Evolutionary conservation across 1,139 yeast species (phyloP).

Genomic region (Magnusiomyces suaveolens): DNA sequence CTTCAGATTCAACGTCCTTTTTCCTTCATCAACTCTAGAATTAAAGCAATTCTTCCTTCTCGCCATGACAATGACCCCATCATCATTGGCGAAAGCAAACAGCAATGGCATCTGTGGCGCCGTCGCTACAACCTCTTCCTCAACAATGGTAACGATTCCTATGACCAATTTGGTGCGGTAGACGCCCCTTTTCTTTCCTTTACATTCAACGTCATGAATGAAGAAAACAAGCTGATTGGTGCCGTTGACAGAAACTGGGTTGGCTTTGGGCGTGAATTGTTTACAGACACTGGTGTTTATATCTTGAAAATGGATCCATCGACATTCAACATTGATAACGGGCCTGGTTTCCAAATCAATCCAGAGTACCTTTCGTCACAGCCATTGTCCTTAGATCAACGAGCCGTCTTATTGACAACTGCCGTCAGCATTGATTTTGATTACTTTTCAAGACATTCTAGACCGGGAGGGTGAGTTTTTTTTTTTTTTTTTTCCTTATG

Average conservation of each 20-base stretch:
- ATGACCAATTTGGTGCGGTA: conserved; percentile 68
- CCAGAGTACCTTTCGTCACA: conserved; percentile 30
- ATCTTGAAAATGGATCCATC: conserved; percentile 73
- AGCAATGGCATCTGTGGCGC: conserved; percentile 93
- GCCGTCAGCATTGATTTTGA: conserved; percentile 92
- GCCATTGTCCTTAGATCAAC: conserved; percentile 58
- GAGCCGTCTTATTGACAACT: conserved; percentile 76
- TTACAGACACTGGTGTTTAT: conserved; percentile 92
- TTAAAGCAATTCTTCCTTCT: conserved; percentile 57
- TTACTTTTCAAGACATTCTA: conserved; percentile 81
- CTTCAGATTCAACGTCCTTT: conserved; percentile 51
- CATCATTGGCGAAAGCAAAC: conserved; percentile 73
- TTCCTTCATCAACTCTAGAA: conserved; percentile 79
- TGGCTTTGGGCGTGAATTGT: conserved; percentile 82
- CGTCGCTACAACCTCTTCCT: conserved; percentile 68
- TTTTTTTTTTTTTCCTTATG: not conserved
- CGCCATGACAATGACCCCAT: conserved; percentile 38
- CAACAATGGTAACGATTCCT: conserved; percentile 32
- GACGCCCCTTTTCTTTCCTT: conserved; percentile 83
- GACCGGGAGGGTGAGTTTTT: conserved; percentile 35
- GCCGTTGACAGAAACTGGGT: conserved; percentile 90
- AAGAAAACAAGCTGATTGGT: conserved; percentile 50
- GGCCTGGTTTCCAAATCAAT: conserved; percentile 15
- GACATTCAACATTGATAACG: conserved; percentile 36
- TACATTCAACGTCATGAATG: conserved; percentile 68